phyloP scores from a whole-genome alignment of 164 flowering plant genomes.

The Magnolia officinalis region DNA sequence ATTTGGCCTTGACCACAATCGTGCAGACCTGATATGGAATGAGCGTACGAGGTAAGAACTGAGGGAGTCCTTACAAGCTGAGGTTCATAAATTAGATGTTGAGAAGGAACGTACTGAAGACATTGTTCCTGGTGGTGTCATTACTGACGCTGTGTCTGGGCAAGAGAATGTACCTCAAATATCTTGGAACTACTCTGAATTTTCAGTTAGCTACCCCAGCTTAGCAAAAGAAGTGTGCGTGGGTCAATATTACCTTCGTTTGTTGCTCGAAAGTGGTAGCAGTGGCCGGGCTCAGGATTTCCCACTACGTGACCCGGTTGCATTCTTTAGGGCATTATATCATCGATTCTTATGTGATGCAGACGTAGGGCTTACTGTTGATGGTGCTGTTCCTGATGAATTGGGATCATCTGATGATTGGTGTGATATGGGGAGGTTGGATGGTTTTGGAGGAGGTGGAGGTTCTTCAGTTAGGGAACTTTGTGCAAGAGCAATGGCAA shows the following conservation, averaged over 20 bases:
- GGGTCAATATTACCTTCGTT: constrained; percentile 91
- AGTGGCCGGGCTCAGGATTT: constrained; percentile 85
- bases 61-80: constrained; percentile 81
- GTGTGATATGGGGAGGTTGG: constrained; percentile 98
- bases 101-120: constrained; percentile 96
- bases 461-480: constrained; percentile 96
- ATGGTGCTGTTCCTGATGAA: constrained; percentile 96
- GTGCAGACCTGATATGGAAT: constrained; percentile 98
- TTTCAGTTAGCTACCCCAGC: constrained; percentile 77
- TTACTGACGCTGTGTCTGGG: constrained; percentile 41
- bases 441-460: constrained; percentile 99
- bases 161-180: constrained; percentile 65
- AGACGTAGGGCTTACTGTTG: constrained; percentile 89
- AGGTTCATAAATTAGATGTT: constrained; percentile 85
- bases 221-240: constrained; percentile 98
- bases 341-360: constrained; percentile 98
- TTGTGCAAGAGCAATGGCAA: constrained; percentile 99
- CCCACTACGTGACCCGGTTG: constrained; percentile 93
- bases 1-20: constrained; percentile 94
- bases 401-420: constrained; percentile 96
- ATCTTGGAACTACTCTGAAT: constrained; percentile 96
- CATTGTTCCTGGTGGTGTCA: constrained; percentile 67
- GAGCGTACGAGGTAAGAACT: constrained; percentile 96
- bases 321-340: constrained; percentile 92
- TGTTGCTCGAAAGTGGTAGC: constrained; percentile 90